Evolutionary conservation across 768 basidiomycete species (phyloP), one percentile per base, ranked within the genome.

Genomic region (Leucogyrophana mollusca): DNA sequence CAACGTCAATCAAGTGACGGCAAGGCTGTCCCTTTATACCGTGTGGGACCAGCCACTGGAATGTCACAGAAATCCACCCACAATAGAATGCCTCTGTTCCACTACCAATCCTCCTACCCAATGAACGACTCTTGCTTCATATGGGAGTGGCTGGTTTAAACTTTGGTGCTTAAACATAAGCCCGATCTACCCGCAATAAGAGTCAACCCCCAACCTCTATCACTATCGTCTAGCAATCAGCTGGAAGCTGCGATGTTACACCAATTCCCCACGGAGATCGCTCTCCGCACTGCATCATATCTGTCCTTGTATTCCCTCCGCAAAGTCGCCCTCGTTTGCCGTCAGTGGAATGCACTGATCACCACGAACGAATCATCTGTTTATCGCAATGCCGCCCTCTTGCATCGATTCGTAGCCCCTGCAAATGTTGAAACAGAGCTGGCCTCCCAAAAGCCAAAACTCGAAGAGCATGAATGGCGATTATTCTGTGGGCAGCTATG

Each of bases 401-500:
- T 76, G 11, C 80, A 84, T 52, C 68, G 66, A 20, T 82, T 77
- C 57, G 59, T 73, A 16, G 49, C 59, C 23, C 62, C 65, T 4
- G 53, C 51, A 20, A 55, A 65, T 14, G 61, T 74, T 24, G 62
- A 68, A 7, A 53, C 54, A 20, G 50, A 34, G 3, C 47, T 58
- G 0, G 71, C 68, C 45, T 69, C 70, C 0, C 49, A 57, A 7
- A 65, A 69, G 11, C 65, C 71, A 33, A 48, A 80, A 37, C 47
- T 53, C 4, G 68, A 68, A 14, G 72, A 76, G 3, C 43, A 49
- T 0, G 58, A 61, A 45, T 90, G 87, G 87, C 80, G 77, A 52
- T 66, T 70, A 13, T 74, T 84, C 39, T 88, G 87, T 90, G 53
- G 52, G n/a, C n/a, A n/a, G n/a, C n/a, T n/a, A n/a, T n/a, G n/a